Evolutionary conservation across 1,284 basidiomycete species (phyloP), one percentile per base, ranked within the genome.

Genomic region (Puccinia triticina): DNA sequence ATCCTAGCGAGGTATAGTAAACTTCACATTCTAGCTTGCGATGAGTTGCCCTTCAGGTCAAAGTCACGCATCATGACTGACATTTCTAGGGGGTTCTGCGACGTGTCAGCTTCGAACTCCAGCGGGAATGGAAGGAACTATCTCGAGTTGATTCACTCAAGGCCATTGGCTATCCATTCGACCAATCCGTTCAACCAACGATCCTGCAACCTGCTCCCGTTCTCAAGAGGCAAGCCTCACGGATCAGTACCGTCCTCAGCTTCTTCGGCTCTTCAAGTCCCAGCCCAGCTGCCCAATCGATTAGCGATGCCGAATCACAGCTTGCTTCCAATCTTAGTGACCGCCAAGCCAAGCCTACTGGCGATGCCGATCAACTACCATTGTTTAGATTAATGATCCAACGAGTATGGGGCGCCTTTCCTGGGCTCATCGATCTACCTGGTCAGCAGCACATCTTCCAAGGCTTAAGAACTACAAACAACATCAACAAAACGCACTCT

Each of bases 101-200:
- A 43, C 37, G 7, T 43, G 26, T 16, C 43, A 82, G 80, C 72
- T 67, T 82, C 43, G 59, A 82, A 43, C 48, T 75, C 2, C 80
- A 82, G 61, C 59, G 80, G 29, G 80, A 82, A 82, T 82, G 80
- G 80, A 66, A 66, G 34, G 73, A 46, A 14, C 46, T 82, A 21
- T 82, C 80, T 32, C 29, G 18, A 18, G 32, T 76, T 23, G 8
- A 67, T 29, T 66, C 43, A n/a, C 48, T 82, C 34, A 34, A 75
- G 46, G 43, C 55, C 32, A 59, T 82, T 46, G 80, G 80, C 18
- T 53, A 66, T n/a, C 80, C 80, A 64, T 82, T 75, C 48, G 40
- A 74, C 23, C 59, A 73, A 46, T 34, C 46, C 26, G 10, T 21
- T 61, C 66, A 55, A 57, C 29, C n/a, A 21, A 29, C 40, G 16